These are phyloP conservation scores for Mortierella hygrophila DNA, from an alignment of 192 early-diverging fungal species.

Conservation along the genomic window DNA sequence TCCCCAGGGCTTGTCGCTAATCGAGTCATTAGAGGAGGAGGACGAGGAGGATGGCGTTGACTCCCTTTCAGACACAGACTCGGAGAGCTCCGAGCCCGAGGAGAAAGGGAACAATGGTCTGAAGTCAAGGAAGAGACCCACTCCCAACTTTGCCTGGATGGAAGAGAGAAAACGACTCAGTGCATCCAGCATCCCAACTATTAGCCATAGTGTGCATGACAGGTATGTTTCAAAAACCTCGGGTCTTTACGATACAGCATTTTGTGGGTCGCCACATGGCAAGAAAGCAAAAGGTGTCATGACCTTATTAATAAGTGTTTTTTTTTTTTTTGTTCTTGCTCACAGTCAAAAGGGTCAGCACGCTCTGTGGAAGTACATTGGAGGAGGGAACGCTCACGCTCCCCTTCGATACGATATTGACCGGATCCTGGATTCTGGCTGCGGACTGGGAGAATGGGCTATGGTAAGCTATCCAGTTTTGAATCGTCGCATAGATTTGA, in stretches of 20 bases:
- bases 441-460: slow-evolving; percentile 54
- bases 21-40: slow-evolving; percentile 47
- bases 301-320: not conserved
- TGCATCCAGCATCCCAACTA: slow-evolving; percentile 36
- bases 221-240: slow-evolving; percentile 15
- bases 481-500: not conserved
- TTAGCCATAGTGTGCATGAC: slow-evolving; percentile 44
- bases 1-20: slow-evolving; percentile 45
- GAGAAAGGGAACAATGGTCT: not conserved
- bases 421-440: slow-evolving; percentile 48
- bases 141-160: slow-evolving; percentile 53
- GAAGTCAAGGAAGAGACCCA: slow-evolving; percentile 14
- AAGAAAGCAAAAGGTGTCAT: not conserved
- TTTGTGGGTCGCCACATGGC: not conserved
- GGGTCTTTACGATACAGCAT: not conserved
- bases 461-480: slow-evolving; percentile 36
- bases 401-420: slow-evolving; percentile 46
- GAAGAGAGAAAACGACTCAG: slow-evolving; percentile 43
- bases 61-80: slow-evolving; percentile 48
- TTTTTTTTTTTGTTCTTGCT: slow-evolving; percentile 7
- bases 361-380: slow-evolving; percentile 56
- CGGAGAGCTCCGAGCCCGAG: slow-evolving; percentile 8
- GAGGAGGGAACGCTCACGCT: slow-evolving; percentile 51
- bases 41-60: slow-evolving; percentile 34
- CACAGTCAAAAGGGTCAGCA: slow-evolving; percentile 53